Evolutionary conservation across 108 stramenopile genomes (phyloP), one percentile per base, ranked within the genome.

Genomic region (Stephanodiscus triporus): DNA sequence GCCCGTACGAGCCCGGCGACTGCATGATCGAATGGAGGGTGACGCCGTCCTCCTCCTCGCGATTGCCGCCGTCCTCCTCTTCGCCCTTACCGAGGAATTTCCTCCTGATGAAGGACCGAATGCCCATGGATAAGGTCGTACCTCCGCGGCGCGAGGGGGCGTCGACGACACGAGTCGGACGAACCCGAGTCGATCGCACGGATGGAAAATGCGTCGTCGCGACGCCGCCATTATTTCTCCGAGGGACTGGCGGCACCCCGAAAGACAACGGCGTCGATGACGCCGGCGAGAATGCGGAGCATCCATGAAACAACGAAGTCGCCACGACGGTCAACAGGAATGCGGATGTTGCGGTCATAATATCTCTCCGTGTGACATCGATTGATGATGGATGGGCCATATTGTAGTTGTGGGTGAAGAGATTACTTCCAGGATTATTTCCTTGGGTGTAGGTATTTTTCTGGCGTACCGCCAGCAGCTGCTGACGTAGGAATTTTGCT

Each of bases 91-190:
- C 32, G 14, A 80, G 54, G 45, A 80, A 74, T 53, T 63, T 68
- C 55, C 59, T 60, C 36, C 49, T 70, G 37, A 80, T 73, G 26
- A 74, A 80, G 5, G 79, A 80, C 14, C 79, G 79, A 17, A 80
- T 57, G 6, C 79, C 79, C 79, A 74, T 80, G 24, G 62, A 63
- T 19, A 80, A 40, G 36, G 73, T 32, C 51, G 61, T 40, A n/a
- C 65, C 76, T 38, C 17, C n/a, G 19, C 49, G 48, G 2, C 26
- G 17, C n/a, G 32, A n/a, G 4, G 34, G 37, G 36, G n/a, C 22
- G 40, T 61, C 37, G 36, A 37, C 6, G 22, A 2, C 10, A 61
- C 4, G 37, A 29, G 16, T 17, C 30, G 27, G 58, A 4, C 20
- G 37, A 36, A 36, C 7, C 0, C 16, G n/a, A 19, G 22, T 11